Percentiles rank a stretch among this genome's conserved stretches.
These are phyloP conservation scores for Acmispon strigosus DNA, from an alignment of 306 rosid species.

Conservation along the genomic window DNA sequence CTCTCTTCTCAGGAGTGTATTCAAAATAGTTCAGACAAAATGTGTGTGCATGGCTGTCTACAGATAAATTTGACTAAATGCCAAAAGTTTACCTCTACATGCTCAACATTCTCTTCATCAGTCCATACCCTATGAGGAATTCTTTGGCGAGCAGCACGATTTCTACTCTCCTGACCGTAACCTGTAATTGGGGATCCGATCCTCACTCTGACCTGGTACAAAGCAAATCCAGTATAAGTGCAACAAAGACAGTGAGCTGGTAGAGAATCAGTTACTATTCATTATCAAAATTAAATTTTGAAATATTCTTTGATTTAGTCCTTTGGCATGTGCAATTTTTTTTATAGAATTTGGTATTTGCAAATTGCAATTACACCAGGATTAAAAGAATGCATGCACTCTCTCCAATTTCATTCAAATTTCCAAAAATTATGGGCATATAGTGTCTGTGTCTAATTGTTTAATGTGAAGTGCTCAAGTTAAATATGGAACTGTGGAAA, in stretches of 20 bases:
- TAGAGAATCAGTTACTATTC: not conserved
- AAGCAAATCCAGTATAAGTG: not conserved
- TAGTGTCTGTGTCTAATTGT: not conserved
- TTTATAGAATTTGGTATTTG: not conserved
- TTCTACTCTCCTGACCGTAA: conserved; percentile 95
- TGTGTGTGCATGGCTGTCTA: not conserved
- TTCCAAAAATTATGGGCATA: not conserved
- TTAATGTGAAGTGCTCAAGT: not conserved
- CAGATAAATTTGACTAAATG: conserved; percentile 1
- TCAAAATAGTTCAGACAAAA: not conserved
- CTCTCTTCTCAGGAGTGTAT: not conserved
- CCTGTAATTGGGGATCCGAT: conserved; percentile 96
- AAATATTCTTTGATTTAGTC: not conserved
- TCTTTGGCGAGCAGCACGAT: conserved; percentile 99
- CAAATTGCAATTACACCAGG: not conserved
- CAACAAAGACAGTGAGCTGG: not conserved
- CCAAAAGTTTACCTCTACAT: conserved; percentile 61
- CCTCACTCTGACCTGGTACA: conserved; percentile 71
- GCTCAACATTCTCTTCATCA: conserved; percentile 89
- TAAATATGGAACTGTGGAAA: not conserved
- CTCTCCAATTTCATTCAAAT: not conserved
- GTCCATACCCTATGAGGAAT: conserved; percentile 79
- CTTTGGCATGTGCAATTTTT: not conserved
- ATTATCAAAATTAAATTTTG: not conserved
- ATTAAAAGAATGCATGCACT: not conserved